Evolutionary conservation across 768 basidiomycete genomes (phyloP).

Genomic region (Serendipita vermifera): DNA sequence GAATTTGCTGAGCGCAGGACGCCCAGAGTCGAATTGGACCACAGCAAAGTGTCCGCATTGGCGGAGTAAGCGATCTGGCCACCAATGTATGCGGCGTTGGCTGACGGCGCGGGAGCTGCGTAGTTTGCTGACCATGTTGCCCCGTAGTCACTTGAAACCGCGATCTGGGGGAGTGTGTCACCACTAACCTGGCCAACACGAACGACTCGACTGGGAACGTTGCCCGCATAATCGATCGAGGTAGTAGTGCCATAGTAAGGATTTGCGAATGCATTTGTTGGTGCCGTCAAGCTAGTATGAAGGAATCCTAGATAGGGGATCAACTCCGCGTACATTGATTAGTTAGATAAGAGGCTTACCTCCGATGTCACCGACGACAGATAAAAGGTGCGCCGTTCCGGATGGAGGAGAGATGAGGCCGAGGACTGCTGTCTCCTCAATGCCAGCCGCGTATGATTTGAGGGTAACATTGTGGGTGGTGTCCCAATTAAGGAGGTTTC

Average conservation of each 20-base stretch:
- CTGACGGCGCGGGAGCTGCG: constrained; percentile 22
- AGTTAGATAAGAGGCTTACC: constrained; percentile 24
- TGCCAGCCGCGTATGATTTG: constrained; percentile 45
- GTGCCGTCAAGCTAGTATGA: constrained; percentile 33
- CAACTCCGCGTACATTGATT: background rate
- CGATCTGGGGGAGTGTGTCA: constrained; percentile 38
- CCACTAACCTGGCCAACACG: constrained; percentile 20
- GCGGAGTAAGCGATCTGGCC: constrained; percentile 34
- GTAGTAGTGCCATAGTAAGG: constrained; percentile 34
- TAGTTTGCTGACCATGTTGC: constrained; percentile 32
- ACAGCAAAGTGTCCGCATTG: constrained; percentile 43
- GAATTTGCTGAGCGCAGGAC: constrained; percentile 41
- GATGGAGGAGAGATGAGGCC: constrained; percentile 47
- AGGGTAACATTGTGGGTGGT: constrained; percentile 44
- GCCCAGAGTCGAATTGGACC: constrained; percentile 33
- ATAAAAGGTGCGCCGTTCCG: constrained; percentile 40
- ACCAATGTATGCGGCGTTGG: constrained; percentile 26
- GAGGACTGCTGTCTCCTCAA: constrained; percentile 49
- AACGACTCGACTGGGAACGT: constrained; percentile 37
- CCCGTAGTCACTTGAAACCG: constrained; percentile 42
- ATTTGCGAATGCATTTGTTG: constrained; percentile 30
- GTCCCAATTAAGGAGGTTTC: constrained; percentile 47
- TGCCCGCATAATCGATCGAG: constrained; percentile 43
- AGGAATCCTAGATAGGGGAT: constrained; percentile 30
- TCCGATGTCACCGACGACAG: constrained; percentile 41